Evolutionary conservation across 2,329 filamentous ascomycete genomes (phyloP).

Genomic region (Macrophomina phaseolina): DNA sequence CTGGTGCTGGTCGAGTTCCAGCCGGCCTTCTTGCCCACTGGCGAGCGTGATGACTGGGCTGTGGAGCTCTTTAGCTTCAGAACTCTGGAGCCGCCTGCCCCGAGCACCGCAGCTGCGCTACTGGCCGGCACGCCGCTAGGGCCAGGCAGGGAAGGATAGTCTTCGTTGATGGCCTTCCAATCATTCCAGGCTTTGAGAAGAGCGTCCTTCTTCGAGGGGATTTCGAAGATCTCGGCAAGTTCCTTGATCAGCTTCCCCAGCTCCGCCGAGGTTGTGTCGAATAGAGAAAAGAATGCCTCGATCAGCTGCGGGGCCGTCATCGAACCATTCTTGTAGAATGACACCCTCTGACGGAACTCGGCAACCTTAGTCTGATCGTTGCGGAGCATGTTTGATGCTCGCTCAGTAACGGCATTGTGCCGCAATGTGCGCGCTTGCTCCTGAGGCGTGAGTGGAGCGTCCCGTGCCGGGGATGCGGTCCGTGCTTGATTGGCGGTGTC

Average conservation of each 20-base stretch:
- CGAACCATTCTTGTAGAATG: slow-evolving; percentile 73
- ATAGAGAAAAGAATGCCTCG: slow-evolving; percentile 85
- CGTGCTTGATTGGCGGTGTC: slow-evolving; percentile 26
- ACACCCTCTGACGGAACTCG: slow-evolving; percentile 80
- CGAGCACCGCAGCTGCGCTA: slow-evolving; percentile 54
- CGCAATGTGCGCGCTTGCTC: slow-evolving; percentile 81
- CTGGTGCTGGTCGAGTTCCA: slow-evolving; percentile 54
- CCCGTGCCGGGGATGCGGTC: slow-evolving; percentile 43
- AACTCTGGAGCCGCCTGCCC: slow-evolving; percentile 64
- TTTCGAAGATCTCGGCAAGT: slow-evolving; percentile 90
- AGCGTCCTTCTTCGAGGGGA: slow-evolving; percentile 72
- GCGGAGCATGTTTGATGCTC: slow-evolving; percentile 78
- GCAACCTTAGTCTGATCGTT: slow-evolving; percentile 77
- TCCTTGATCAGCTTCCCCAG: slow-evolving; percentile 90
- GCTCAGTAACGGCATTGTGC: slow-evolving; percentile 84
- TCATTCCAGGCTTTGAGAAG: slow-evolving; percentile 89
- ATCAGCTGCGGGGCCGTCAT: slow-evolving; percentile 78
- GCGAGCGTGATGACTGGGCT: slow-evolving; percentile 68
- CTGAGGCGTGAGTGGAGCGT: slow-evolving; percentile 67
- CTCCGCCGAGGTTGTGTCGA: slow-evolving; percentile 79
- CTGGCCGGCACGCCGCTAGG: slow-evolving; percentile 66
- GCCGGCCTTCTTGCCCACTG: slow-evolving; percentile 61
- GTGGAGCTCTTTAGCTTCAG: slow-evolving; percentile 73
- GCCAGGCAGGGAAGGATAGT: slow-evolving; percentile 87
- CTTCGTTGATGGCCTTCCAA: slow-evolving; percentile 94